Percentiles rank a stretch among this genome's conserved stretches.
phyloP scores from a whole-genome alignment of 2,329 filamentous ascomycete genomes.

The Escovopsis weberi region DNA sequence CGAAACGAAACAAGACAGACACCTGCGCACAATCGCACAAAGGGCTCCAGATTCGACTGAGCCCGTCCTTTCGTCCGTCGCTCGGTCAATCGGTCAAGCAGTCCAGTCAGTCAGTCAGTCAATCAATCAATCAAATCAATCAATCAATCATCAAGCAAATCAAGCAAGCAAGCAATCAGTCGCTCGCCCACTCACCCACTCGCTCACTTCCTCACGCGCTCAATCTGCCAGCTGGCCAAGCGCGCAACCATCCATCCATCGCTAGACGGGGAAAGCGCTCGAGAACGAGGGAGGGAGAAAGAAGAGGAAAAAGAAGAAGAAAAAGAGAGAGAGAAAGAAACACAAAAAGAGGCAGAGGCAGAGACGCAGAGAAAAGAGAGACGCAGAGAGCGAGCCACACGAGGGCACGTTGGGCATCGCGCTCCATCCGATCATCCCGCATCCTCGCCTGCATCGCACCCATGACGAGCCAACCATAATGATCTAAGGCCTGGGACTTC shows the following conservation, averaged over 20 bases:
- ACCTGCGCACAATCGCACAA: no score
- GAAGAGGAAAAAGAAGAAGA: no score
- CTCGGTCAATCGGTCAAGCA: no score
- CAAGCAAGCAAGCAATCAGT: neutral
- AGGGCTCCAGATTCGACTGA: no score
- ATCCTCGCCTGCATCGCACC: constrained; percentile 10
- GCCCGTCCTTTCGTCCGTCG: no score
- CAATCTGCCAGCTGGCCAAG: neutral
- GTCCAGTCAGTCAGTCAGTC: neutral
- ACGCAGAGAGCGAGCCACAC: constrained; percentile 1
- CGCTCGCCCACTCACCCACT: no score
- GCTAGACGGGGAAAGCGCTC: no score
- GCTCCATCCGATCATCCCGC: constrained; percentile 7
- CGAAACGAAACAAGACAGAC: no score
- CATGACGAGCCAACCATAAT: constrained; percentile 22
- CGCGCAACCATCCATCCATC: neutral
- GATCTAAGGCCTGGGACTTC: constrained; percentile 15
- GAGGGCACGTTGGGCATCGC: constrained; percentile 13
- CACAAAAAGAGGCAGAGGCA: neutral
- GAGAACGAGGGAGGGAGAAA: no score
- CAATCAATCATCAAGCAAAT: constrained; percentile 1
- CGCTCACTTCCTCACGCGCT: neutral
- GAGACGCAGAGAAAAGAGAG: neutral
- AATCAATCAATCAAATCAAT: constrained; percentile 1
- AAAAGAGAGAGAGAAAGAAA: no score